Base-by-base conservation (phyloP, 2,329 filamentous ascomycete genomes). In the Colletotrichum truncatum region DNA sequence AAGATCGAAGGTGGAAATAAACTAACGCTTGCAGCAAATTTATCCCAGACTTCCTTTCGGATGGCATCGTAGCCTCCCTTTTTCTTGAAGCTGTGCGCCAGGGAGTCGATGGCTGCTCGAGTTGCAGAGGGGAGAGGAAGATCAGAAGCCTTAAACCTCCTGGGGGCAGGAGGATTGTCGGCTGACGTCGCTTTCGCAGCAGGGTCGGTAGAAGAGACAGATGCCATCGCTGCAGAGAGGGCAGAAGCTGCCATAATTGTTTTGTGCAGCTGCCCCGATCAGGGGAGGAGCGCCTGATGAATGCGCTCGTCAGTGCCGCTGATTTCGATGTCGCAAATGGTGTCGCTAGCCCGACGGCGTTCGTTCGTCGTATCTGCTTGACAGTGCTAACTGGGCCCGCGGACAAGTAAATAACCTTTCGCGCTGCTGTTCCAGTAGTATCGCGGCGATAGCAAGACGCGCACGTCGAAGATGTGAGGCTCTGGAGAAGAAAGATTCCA, bases 61-160 rank as follows among this genome's bases (percentile, higher is more conserved):
- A 94, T 86, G 12, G 85, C 82, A 77, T 96, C 93, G 73, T 94
- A 96, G 62, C 91, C 91, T 66, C 93, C 93, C 77, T 93, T 93
- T 80, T 94, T 95, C 79, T 94, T 94, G 81, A 94, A 95, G 10
- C 87, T 90, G 73, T 93, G 90, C n/a, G 92, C 87, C 21, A 95
- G 85, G 14, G 85, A 86, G 71, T 94, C 92, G 61, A 95, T 93
- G 2, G 90, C 89, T 2, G 87, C 85, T 68, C 91, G 85, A 55
- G 93, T 92, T n/a, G 88, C 85, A 3, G 90, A 91, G 5, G 91
- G 87, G 18, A 94, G 80, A 2, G 92, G 92, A 16, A 95, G 83
- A 70, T 95, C 92, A 0, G 90, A 90, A 3, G 91, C 87, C 76
- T 93, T 93, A 75, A 91, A 87, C 72, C 88, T 91, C 70, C 78